Conservation (phyloP, 805 yeast species). For the Huiozyma sinensis region DNA sequence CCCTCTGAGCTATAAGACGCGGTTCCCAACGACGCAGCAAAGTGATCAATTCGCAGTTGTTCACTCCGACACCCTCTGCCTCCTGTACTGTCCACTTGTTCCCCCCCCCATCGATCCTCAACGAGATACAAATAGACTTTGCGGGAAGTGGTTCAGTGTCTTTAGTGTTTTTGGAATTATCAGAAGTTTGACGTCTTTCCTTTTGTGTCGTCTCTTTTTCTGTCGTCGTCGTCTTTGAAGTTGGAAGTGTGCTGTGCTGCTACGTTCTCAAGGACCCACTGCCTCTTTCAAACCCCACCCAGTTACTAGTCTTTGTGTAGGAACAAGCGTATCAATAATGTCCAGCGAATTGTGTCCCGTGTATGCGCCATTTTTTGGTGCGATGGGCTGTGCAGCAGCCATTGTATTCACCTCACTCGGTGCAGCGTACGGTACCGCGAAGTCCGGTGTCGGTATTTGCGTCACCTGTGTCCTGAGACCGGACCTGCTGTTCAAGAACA, state of each 20-base stretch:
- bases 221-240: no score
- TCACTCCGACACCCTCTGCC: no score
- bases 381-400: constrained; percentile 99
- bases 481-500: constrained; percentile 82
- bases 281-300: not conserved
- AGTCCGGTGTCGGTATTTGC: constrained; percentile 98
- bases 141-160: no score
- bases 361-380: constrained; percentile 88
- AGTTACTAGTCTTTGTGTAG: not conserved
- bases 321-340: not conserved
- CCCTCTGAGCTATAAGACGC: not conserved
- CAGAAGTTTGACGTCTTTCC: no score
- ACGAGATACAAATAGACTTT: no score
- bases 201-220: no score
- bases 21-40: not conserved
- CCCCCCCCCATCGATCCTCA: no score
- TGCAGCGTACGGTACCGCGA: constrained; percentile 98
- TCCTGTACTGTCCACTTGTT: no score
- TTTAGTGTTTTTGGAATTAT: no score
- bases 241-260: no score
- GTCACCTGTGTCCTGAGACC: constrained; percentile 98
- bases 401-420: constrained; percentile 98
- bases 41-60: not conserved
- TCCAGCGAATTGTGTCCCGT: constrained; percentile 31
- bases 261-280: no score